Conservation (phyloP, 306 rosid species). For the Quercus dentata region DNA sequence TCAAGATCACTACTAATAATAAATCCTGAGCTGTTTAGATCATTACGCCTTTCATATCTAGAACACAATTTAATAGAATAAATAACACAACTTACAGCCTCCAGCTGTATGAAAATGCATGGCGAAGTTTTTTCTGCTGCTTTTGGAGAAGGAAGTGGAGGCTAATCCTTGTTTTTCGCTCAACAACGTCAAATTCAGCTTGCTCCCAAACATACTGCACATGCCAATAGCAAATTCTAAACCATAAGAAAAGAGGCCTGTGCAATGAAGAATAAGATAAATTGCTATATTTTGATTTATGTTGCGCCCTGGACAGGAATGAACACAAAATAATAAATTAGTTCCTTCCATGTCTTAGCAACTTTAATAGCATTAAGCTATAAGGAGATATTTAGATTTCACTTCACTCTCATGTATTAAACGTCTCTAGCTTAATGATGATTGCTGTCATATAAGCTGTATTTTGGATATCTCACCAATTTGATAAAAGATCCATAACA, state of each 20-base stretch:
- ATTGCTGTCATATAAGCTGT: not conserved
- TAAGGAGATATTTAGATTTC: not conserved
- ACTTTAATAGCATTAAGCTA: not conserved
- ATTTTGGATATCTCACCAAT: not conserved
- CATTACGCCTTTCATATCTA: not conserved
- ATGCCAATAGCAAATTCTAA: slow-evolving; percentile 20
- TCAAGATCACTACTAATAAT: not conserved
- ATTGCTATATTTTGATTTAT: not conserved
- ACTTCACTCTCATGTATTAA: not conserved
- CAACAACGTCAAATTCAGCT: slow-evolving; percentile 81
- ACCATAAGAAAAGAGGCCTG: not conserved
- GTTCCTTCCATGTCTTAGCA: not conserved
- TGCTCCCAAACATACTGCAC: slow-evolving; percentile 95
- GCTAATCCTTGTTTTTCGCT: slow-evolving; percentile 85
- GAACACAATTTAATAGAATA: not conserved
- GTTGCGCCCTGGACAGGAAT: not conserved
- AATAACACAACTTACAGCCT: slow-evolving; percentile 63
- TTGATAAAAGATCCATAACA: not conserved
- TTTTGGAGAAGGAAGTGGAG: slow-evolving; percentile 78
- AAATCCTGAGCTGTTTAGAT: slow-evolving; percentile 1
- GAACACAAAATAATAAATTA: not conserved
- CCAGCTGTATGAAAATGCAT: slow-evolving; percentile 91
- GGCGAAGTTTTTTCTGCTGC: slow-evolving; percentile 70
- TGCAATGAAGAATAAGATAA: not conserved
- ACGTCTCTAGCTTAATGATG: slow-evolving; percentile 6